These are phyloP conservation scores for Pulveroboletus frians DNA, from an alignment of 768 basidiomycete species.

Conservation along the genomic window DNA sequence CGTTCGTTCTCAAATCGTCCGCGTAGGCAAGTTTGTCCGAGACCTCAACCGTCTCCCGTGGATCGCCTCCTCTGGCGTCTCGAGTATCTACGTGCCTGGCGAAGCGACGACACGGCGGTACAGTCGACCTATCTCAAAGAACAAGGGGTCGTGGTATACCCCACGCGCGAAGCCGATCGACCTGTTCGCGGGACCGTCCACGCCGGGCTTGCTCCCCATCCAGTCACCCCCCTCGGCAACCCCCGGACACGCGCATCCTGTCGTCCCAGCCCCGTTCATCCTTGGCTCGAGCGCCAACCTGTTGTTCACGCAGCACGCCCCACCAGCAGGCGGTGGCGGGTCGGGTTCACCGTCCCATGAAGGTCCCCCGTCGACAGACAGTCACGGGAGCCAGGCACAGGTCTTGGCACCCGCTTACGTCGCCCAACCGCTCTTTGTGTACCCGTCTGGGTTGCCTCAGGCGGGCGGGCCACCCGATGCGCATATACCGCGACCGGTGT, in stretches of 20 bases:
- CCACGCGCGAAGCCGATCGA: conserved; percentile 27
- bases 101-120: conserved; percentile 26
- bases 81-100: conserved; percentile 45
- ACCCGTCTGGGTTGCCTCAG: conserved; percentile 29
- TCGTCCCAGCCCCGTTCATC: conserved; percentile 25
- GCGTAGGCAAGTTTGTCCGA: conserved; percentile 33
- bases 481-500: conserved; percentile 24
- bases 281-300: conserved; percentile 30
- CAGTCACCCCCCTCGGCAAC: conserved; percentile 9
- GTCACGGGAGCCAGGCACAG: conserved; percentile 27
- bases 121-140: conserved; percentile 25
- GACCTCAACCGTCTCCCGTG: conserved; percentile 43
- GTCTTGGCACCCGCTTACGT: conserved; percentile 26
- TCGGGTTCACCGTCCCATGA: conserved; percentile 29
- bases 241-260: neutral
- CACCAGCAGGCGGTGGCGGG: conserved; percentile 8
- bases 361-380: conserved; percentile 27
- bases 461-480: conserved; percentile 23
- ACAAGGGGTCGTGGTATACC: conserved; percentile 28
- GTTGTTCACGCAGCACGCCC: conserved; percentile 22
- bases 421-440: conserved; percentile 28
- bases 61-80: conserved; percentile 42
- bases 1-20: conserved; percentile 33
- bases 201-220: conserved; percentile 23
- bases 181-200: conserved; percentile 30